Base-by-base conservation (phyloP, 257 asterid genomes). In the Fraxinus quadrangulata region DNA sequence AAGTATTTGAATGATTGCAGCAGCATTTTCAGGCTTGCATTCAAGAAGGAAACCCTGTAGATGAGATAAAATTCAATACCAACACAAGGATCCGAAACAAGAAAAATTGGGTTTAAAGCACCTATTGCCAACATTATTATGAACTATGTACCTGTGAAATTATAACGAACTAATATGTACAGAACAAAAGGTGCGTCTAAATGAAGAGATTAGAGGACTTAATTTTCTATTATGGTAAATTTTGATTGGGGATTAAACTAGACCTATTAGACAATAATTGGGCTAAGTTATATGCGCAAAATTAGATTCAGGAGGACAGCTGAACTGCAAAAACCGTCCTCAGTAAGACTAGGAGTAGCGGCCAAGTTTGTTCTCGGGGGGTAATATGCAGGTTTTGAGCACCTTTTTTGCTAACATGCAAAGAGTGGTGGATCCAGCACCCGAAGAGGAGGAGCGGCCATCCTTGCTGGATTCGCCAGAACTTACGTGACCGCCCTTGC, bases 41-140 rank as follows among this genome's bases (percentile, higher is more conserved):
- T 90, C 96, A 68, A 94, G 94, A 73, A 94, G 89, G 81, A 91
- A 81, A 75, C 96, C 99, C 99, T 92, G 85, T 79, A 71, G 74
- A 78, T 23, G 67, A 81, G 26, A 81, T 61, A 45, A 76, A 75
- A 79, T 72, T 65, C 14, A 76, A 33, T 51, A 31, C 72, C 24
- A 72, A 63, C 40, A 77, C 21, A 56, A 73, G 34, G 75, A 40
- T 42, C 76, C 59, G 14, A 49, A 21, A 47, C 39, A 21, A 9
- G 36, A 24, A 63, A 8, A 63, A 12, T 23, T 12, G 66, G n/a
- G 23, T 59, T 34, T 51, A 77, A 42, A 71, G 33, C n/a, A 56
- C 47, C n/a, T 26, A 63, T 59, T n/a, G 30, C 67, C 28, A 21
- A 59, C 67, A 59, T 59, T 59, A 2, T 21, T 7, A 59, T 59